These are phyloP conservation scores for Chlamydomonas sp. DNA, from an alignment of 139 green algal genomes.

Conservation along the genomic window DNA sequence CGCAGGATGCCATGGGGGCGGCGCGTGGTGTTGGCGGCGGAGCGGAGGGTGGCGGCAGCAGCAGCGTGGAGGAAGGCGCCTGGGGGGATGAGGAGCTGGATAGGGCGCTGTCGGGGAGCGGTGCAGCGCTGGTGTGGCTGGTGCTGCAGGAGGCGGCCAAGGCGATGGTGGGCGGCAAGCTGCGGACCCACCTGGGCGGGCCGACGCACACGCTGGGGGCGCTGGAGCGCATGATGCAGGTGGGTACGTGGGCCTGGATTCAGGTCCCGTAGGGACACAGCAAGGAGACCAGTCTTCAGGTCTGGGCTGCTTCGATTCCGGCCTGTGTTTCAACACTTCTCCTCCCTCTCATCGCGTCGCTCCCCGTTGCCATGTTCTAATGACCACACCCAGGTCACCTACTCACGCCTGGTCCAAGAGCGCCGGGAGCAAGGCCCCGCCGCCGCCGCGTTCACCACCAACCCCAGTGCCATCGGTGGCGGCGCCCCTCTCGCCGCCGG, in stretches of 20 bases:
- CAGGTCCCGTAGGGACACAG: too few relatives aligned
- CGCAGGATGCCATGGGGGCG: neutral
- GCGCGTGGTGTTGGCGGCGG: neutral
- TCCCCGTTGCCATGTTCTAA: too few relatives aligned
- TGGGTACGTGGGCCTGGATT: neutral
- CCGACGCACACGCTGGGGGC: conserved; percentile 76
- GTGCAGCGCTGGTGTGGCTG: conserved; percentile 39
- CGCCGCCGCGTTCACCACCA: neutral
- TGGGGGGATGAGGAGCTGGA: neutral
- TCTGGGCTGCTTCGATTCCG: too few relatives aligned
- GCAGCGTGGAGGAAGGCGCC: neutral
- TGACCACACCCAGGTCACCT: conserved; percentile 2
- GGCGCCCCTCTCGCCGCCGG: neutral
- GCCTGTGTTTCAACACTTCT: neutral
- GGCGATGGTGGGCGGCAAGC: conserved; percentile 52
- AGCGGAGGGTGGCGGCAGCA: neutral
- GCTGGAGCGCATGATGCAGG: conserved; percentile 70
- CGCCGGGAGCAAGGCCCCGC: conserved; percentile 1
- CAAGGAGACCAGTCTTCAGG: too few relatives aligned
- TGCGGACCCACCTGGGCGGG: conserved; percentile 78
- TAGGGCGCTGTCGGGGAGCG: neutral
- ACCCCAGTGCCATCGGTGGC: too few relatives aligned
- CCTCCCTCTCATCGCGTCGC: neutral
- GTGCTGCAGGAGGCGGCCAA: conserved; percentile 66
- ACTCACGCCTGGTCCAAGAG: conserved; percentile 19